Evolutionary conservation across 345 rosid genomes (phyloP).

Genomic region (Mercurialis annua): DNA sequence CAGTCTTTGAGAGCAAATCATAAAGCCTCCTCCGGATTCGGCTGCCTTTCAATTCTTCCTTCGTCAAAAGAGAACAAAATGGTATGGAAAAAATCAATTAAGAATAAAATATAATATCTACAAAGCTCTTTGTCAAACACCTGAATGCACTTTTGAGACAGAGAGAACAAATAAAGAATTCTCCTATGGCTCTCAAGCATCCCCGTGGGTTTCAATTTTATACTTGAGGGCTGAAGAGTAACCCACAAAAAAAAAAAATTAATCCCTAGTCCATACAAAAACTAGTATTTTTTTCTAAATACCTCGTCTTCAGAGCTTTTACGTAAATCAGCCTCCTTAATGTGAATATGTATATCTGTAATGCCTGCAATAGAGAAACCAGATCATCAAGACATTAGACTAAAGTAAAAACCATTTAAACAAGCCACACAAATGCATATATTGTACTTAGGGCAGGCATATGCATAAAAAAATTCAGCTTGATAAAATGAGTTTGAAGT

Average conservation of each 20-base stretch:
- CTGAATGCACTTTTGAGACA: too few relatives aligned
- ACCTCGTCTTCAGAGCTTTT: slow-evolving; percentile 78
- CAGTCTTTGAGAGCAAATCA: slow-evolving; percentile 71
- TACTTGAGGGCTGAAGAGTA: not conserved
- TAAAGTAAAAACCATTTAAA: not conserved
- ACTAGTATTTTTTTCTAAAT: slow-evolving; percentile 8
- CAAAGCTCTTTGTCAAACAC: too few relatives aligned
- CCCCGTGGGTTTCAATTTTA: not conserved
- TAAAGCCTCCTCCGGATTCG: slow-evolving; percentile 67
- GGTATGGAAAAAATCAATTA: slow-evolving; percentile 2
- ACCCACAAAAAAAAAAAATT: not conserved
- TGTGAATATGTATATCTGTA: slow-evolving; percentile 46
- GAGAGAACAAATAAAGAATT: not conserved
- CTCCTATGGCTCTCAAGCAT: not conserved
- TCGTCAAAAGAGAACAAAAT: slow-evolving; percentile 22
- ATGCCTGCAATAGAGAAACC: slow-evolving; percentile 47
- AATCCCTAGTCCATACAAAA: not conserved
- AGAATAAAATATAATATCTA: not conserved
- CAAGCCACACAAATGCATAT: not conserved
- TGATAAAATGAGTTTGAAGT: not conserved
- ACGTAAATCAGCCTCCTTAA: slow-evolving; percentile 52
- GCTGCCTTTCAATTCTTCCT: slow-evolving; percentile 73
- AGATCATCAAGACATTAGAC: not conserved
- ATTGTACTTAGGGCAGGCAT: not conserved
- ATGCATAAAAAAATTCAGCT: not conserved